Evolutionary conservation across 345 rosid genomes (phyloP).

Genomic region (Syzygium aqueum): DNA sequence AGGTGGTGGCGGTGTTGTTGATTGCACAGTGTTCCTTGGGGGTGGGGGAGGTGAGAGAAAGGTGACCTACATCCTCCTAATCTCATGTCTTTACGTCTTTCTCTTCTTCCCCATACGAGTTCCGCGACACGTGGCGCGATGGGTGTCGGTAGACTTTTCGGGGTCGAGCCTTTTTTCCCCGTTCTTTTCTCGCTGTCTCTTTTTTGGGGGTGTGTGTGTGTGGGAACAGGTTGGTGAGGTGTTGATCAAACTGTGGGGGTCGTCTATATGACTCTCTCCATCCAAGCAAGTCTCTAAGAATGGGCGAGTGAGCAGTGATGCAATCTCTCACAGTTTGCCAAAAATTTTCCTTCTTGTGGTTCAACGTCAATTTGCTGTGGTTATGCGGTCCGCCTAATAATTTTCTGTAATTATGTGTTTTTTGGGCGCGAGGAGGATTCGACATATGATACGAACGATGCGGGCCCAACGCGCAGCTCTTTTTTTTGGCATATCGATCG

Average conservation of each 20-base stretch:
- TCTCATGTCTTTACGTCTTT: background rate
- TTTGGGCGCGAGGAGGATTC: background rate
- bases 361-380: background rate
- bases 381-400: background rate
- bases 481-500: background rate
- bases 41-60: conserved; percentile 20
- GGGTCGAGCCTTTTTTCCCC: background rate
- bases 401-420: background rate
- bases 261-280: background rate
- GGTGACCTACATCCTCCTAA: conserved; percentile 65
- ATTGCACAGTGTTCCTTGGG: background rate
- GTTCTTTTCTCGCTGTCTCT: fast-evolving
- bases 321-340: background rate
- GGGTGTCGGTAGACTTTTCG: background rate
- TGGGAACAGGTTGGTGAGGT: conserved; percentile 31
- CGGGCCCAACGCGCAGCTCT: background rate
- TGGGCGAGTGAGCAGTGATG: background rate
- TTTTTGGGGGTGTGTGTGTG: background rate
- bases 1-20: background rate
- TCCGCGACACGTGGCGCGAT: conserved; percentile 19
- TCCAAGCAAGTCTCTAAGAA: no score
- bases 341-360: background rate
- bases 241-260: conserved; percentile 36
- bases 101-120: conserved; percentile 4
- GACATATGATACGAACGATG: background rate